Conservation (phyloP, 2,329 filamentous ascomycete genomes). For the Fusarium penzigii region DNA sequence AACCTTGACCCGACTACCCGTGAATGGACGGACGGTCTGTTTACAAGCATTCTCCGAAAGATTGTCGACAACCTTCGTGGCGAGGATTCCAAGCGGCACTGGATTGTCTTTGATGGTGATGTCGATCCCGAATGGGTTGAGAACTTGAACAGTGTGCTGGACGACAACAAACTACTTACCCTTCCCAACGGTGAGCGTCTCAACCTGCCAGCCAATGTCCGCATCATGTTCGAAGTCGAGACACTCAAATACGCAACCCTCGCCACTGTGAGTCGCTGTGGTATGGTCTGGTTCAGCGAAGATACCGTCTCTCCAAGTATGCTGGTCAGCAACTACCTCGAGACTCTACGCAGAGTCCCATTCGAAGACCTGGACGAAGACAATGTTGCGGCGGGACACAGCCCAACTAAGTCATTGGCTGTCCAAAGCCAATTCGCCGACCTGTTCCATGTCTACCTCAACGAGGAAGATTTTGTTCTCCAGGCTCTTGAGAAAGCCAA, state of each 20-base stretch:
- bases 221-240: constrained; percentile 99
- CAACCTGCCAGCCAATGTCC: constrained; percentile 89
- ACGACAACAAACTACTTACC: constrained; percentile 98
- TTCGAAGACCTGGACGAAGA: constrained; percentile 98
- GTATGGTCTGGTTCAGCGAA: constrained; percentile 99
- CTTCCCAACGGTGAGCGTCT: constrained; percentile 97
- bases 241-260: constrained; percentile 96
- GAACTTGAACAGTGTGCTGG: constrained; percentile 98
- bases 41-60: constrained; percentile 96
- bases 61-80: constrained; percentile 98
- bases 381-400: constrained; percentile 72
- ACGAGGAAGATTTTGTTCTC: constrained; percentile 76
- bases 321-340: constrained; percentile 90
- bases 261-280: constrained; percentile 98
- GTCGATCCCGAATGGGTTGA: constrained; percentile 99
- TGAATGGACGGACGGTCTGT: constrained; percentile 98
- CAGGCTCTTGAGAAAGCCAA: constrained; percentile 75
- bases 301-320: constrained; percentile 92
- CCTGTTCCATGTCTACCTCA: constrained; percentile 74
- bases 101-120: constrained; percentile 99
- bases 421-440: constrained; percentile 80
- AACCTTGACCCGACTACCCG: constrained; percentile 94
- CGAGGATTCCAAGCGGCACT: constrained; percentile 94
- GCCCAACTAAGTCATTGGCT: constrained; percentile 74
- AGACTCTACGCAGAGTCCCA: constrained; percentile 75